Evolutionary conservation across 345 rosid genomes (phyloP), one percentile per base, ranked within the genome.

Genomic region (Psidium friedrichsthalianum): DNA sequence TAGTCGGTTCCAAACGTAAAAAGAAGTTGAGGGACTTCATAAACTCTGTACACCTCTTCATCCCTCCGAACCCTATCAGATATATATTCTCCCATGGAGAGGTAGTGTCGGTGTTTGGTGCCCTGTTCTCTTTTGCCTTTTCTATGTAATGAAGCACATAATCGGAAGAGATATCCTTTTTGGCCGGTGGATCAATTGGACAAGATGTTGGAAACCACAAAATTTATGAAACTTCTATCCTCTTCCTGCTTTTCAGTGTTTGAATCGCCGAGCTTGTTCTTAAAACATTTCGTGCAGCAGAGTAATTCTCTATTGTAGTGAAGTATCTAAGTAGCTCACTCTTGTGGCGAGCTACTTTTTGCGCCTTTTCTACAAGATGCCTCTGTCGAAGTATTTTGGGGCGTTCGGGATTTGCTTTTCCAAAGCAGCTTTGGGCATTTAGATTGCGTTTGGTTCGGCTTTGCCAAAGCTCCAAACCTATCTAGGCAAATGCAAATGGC

Each of bases 1-100:
- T 91, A 90, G 89, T 85, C 44, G 44, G 56, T 47, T 53, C 85
- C 51, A 27, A 83, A 86, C 86, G 44, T 32, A 3, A 56, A 85
- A 81, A 86, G 78, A 76, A 57, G 85, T 82, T 78, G 83, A 13
- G 85, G 32, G 81, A 51, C 81, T 52, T 6, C 27, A 21, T 86
- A 20, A 51, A 8, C 36, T 22, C 27, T 61, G 44, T 32, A 32
- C 40, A 64, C 44, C 21, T 64, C 25, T 69, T 36, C 80, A 69
- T 69, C 80, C 80, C 25, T 36, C 47, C 47, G 22, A 69, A 69
- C 47, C 80, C 47, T 18, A 18, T 36, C 47, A 11, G 78, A 69
- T 69, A 18, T 69, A 18, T 32, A 32, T 36, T 69, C 78, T 69
- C 11, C 6, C 12, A 24, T 1, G 3, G 40, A 47, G 47, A 69